These are phyloP conservation scores for Eimeria necatrix DNA, from an alignment of 169 alveolate genomes.

Conservation along the genomic window DNA sequence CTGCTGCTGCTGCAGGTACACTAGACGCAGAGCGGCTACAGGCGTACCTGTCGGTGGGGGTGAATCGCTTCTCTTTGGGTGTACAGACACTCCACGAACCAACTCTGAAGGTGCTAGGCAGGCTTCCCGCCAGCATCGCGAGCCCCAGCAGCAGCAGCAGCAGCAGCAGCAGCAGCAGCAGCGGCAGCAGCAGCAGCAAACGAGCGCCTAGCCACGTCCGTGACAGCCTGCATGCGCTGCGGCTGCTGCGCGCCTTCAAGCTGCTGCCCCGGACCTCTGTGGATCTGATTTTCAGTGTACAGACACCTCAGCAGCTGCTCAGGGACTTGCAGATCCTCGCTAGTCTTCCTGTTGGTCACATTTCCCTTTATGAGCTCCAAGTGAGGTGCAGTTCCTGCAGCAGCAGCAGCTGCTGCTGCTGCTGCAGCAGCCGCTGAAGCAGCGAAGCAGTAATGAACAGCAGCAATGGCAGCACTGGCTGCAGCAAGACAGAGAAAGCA, in stretches of 20 bases:
- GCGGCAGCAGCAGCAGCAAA: constrained; percentile 37
- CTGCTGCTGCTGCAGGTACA: constrained; percentile 58
- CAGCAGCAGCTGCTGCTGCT: constrained; percentile 14
- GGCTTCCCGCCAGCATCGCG: constrained; percentile 11
- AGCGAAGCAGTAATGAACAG: neutral
- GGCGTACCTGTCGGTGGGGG: neutral
- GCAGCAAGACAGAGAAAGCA: constrained; percentile 44
- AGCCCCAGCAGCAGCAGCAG: constrained; percentile 39
- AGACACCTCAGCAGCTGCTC: constrained; percentile 65
- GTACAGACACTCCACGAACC: constrained; percentile 55
- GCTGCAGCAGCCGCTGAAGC: neutral
- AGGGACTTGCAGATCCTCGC: constrained; percentile 8
- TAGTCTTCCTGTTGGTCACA: constrained; percentile 30
- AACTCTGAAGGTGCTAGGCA: constrained; percentile 15
- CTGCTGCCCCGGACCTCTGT: constrained; percentile 45
- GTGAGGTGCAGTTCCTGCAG: constrained; percentile 22
- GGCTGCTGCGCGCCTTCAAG: neutral
- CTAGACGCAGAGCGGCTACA: constrained; percentile 41
- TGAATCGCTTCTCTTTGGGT: constrained; percentile 38
- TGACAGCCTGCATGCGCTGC: constrained; percentile 65
- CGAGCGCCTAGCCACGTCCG: constrained; percentile 40
- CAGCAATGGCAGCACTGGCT: neutral
- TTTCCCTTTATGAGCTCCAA: constrained; percentile 46
- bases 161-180: constrained; percentile 4
- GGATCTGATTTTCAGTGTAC: constrained; percentile 44